Evolutionary conservation across 2,329 filamentous ascomycete species (phyloP).

Genomic region (Aspergillus fijiensis): DNA sequence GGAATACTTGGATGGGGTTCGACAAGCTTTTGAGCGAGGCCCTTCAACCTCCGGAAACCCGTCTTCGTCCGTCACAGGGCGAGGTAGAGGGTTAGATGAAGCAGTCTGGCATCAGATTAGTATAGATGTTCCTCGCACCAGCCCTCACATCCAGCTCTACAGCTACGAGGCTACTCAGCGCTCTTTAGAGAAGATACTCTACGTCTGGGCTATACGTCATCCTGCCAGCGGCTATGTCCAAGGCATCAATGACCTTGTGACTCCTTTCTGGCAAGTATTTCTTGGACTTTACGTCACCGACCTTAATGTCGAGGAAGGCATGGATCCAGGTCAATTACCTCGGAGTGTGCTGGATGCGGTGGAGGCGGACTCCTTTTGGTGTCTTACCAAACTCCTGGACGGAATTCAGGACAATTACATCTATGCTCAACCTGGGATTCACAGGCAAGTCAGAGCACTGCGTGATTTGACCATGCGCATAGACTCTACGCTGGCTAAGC

Average conservation of each 20-base stretch:
- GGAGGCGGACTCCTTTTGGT: conserved; percentile 98
- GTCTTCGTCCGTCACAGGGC: conserved; percentile 46
- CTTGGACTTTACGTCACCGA: conserved; percentile 94
- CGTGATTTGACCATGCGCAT: conserved; percentile 90
- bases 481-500: conserved; percentile 77
- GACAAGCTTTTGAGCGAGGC: conserved; percentile 61
- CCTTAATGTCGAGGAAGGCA: conserved; percentile 83
- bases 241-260: conserved; percentile 96
- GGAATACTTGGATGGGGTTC: conserved; percentile 91
- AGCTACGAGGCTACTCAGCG: conserved; percentile 93
- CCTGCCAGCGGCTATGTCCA: conserved; percentile 97
- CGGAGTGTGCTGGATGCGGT: conserved; percentile 90
- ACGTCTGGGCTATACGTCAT: conserved; percentile 96
- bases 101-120: conserved; percentile 99
- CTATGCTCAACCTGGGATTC: conserved; percentile 93
- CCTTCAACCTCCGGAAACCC: conserved; percentile 44
- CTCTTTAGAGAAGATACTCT: conserved; percentile 89
- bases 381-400: conserved; percentile 93
- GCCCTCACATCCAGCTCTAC: conserved; percentile 92
- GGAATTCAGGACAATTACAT: conserved; percentile 99
- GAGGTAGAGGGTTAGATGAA: conserved; percentile 81
- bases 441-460: conserved; percentile 84
- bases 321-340: conserved; percentile 94
- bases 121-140: conserved; percentile 94
- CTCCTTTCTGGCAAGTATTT: conserved; percentile 98